A percentile compares a stretch with the other conserved stretches of the same genome.
Conservation (phyloP, 305 asterid species). For the Fraxinus angustifolia region DNA sequence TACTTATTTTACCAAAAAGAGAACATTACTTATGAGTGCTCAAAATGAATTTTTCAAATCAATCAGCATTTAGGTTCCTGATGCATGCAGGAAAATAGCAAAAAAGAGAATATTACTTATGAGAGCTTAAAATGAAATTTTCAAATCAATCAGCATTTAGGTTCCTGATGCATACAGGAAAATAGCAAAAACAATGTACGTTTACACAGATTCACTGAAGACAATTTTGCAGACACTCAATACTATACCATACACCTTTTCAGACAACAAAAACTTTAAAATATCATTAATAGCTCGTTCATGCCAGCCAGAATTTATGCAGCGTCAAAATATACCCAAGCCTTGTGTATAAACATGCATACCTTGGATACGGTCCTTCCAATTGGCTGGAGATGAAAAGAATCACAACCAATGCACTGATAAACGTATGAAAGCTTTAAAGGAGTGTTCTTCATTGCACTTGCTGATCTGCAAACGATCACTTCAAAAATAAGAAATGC, state of each 20-base stretch:
- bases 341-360: not conserved
- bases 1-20: not conserved
- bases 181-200: not conserved
- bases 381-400: slow-evolving; percentile 92
- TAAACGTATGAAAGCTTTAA: slow-evolving; percentile 90
- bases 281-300: not conserved
- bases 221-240: not conserved
- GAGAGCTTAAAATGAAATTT: not conserved
- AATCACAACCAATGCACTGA: slow-evolving; percentile 93
- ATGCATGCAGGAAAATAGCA: not conserved
- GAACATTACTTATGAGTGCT: not conserved
- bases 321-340: not conserved
- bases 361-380: slow-evolving; percentile 89
- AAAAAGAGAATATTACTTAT: not conserved
- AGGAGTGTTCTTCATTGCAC: slow-evolving; percentile 93
- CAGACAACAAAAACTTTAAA: not conserved
- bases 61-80: not conserved
- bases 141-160: not conserved
- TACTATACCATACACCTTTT: not conserved
- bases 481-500: slow-evolving; percentile 25
- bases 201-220: not conserved
- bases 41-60: not conserved
- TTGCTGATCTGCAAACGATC: slow-evolving; percentile 73
- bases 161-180: not conserved
- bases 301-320: not conserved